Evolutionary conservation across 345 rosid species (phyloP), one percentile per base, ranked within the genome.

Genomic region (Capsella bursapastoris): DNA sequence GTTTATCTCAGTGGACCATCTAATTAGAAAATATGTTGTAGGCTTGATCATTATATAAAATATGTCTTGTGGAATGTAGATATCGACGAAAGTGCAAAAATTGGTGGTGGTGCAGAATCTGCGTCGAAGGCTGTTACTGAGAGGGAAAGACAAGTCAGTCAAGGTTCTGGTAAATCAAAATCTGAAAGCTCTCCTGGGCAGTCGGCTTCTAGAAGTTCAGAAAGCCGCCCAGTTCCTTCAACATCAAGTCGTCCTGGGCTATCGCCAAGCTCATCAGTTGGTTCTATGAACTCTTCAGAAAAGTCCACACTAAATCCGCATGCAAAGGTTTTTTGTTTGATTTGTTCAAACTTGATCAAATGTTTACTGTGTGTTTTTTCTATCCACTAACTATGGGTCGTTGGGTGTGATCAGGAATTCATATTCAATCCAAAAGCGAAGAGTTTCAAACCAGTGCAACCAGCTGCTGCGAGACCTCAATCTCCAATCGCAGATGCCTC

Each of bases 341-440:
- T 63, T 56, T 37, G 40, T 57, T 64, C 52, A 49, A 48, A 64
- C 55, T 66, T 72, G 72, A 51, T 41, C 4, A 27, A 52, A 25
- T 72, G 58, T 66, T 52, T n/a, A 57, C 71, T 28, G 16, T 68
- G 37, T 66, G 13, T 64, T 40, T 40, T n/a, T 63, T 7, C 7
- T 1, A 22, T 22, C 3, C 6, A 50, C 49, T 66, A 72, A 66
- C 8, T 13, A 15, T 32, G 59, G 52, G 37, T 43, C n/a, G 15
- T 34, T 78, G 69, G 58, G 66, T 77, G 15, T 64, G 69, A 22
- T 64, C 89, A 95, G 99, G 99, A 90, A 85, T 95, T 95, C 81
- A 95, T 81, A 75, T 87, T 88, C 43, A 95, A 92, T 83, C 99
- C 97, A 43, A 86, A 95, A 31, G 99, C 98, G 15, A 89, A 90